A percentile compares a stretch with the other conserved stretches of the same genome.
Evolutionary conservation across 176 grass and related monocot genomes (phyloP).

Genomic region (Juncus effusus): DNA sequence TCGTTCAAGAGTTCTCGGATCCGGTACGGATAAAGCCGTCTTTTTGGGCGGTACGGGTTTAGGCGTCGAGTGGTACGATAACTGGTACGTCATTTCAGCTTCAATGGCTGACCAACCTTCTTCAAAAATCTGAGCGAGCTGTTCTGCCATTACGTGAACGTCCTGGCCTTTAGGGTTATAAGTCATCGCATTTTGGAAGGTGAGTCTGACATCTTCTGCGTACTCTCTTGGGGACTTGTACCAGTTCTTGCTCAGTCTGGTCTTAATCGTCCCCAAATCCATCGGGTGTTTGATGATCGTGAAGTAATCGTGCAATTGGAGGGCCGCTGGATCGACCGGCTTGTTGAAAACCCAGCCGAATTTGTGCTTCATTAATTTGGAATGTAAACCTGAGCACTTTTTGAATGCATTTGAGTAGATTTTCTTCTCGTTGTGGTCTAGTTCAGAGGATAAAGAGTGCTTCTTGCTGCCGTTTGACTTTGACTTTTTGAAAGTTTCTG

Average conservation of each 20-base stretch:
- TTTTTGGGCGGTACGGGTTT: constrained; percentile 48
- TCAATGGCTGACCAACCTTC: constrained; percentile 72
- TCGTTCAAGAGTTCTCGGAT: constrained; percentile 57
- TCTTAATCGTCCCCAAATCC: constrained; percentile 91
- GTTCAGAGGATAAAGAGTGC: constrained; percentile 27
- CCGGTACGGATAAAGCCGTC: constrained; percentile 33
- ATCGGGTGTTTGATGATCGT: constrained; percentile 76
- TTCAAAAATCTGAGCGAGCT: constrained; percentile 66
- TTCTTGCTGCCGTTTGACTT: constrained; percentile 58
- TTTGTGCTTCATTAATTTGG: constrained; percentile 80
- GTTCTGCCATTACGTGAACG: constrained; percentile 90
- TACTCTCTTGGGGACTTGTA: constrained; percentile 83
- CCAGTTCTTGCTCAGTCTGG: constrained; percentile 46
- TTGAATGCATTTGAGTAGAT: constrained; percentile 62
- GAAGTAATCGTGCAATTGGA: constrained; percentile 81
- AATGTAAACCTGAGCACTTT: constrained; percentile 56
- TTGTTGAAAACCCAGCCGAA: constrained; percentile 94
- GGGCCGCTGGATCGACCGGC: constrained; percentile 59
- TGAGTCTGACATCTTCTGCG: constrained; percentile 79
- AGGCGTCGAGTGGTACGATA: constrained; percentile 21
- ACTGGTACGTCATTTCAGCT: constrained; percentile 59
- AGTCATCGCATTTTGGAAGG: constrained; percentile 91
- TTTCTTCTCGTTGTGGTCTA: constrained; percentile 39
- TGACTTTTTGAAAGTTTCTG: constrained; percentile 30
- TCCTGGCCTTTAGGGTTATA: constrained; percentile 94